Evolutionary conservation across 306 rosid species (phyloP).

Genomic region (Gastrolobium villosum): DNA sequence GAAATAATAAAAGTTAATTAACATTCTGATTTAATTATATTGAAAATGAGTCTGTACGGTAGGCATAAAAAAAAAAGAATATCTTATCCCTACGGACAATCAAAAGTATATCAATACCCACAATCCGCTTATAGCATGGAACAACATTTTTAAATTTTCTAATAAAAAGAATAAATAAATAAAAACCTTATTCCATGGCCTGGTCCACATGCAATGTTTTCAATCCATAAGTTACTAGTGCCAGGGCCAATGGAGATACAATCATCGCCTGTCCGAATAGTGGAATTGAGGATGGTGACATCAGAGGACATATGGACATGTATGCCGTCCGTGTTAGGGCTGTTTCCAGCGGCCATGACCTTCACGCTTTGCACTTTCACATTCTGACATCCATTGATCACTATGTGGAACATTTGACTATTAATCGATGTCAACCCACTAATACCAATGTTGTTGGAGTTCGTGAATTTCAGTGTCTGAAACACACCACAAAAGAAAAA

Average conservation of each 20-base stretch:
- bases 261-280: constrained; percentile 59
- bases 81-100: no score
- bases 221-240: constrained; percentile 63
- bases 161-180: no score
- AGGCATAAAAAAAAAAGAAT: no score
- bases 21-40: no score
- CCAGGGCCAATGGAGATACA: constrained; percentile 26
- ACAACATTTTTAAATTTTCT: background rate
- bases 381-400: constrained; percentile 51
- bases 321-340: constrained; percentile 72
- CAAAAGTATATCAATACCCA: background rate
- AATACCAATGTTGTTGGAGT: constrained; percentile 53
- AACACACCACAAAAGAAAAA: background rate
- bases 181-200: constrained; percentile 68
- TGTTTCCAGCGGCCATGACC: constrained; percentile 49
- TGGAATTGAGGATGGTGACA: constrained; percentile 55
- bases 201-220: constrained; percentile 59
- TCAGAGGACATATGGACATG: constrained; percentile 54
- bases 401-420: constrained; percentile 62
- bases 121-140: no score
- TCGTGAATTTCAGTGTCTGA: constrained; percentile 56
- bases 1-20: no score
- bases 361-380: constrained; percentile 48
- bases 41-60: no score
- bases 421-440: constrained; percentile 54